phyloP scores from a whole-genome alignment of 345 rosid species.

The Zanthoxylum bungeanum region DNA sequence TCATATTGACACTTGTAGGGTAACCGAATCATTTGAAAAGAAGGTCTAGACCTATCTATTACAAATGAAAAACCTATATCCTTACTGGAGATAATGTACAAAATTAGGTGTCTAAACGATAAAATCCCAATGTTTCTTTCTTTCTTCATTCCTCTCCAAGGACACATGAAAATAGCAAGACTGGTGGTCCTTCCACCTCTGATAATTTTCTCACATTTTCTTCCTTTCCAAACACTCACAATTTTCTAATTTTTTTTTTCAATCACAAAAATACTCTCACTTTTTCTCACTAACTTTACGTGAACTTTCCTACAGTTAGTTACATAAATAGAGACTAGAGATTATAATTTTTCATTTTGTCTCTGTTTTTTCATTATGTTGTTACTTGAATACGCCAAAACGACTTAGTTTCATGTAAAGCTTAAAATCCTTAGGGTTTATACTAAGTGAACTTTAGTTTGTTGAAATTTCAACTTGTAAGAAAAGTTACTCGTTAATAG shows the following conservation, averaged over 20 bases:
- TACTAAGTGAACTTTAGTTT: not conserved
- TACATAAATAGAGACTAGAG: not conserved
- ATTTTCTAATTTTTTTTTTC: not conserved
- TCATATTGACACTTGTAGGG: too few species aligned
- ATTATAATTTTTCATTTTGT: not conserved
- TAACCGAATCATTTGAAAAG: too few species aligned
- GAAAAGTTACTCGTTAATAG: not conserved
- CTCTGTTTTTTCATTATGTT: not conserved
- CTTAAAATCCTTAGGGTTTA: conserved; percentile 1
- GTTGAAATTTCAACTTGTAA: not conserved
- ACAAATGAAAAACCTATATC: not conserved
- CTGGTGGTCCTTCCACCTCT: not conserved
- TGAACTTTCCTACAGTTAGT: not conserved
- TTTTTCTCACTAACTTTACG: conserved; percentile 10
- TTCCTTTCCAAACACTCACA: conserved; percentile 5
- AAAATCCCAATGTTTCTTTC: not conserved
- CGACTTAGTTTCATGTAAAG: not conserved
- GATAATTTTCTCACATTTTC: not conserved
- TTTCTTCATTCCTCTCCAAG: not conserved
- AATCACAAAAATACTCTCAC: not conserved
- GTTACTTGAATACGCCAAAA: not conserved
- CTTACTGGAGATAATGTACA: not conserved
- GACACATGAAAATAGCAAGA: not conserved
- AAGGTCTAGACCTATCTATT: not conserved
- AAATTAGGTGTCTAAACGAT: not conserved